These are phyloP conservation scores for Tuber brumale DNA, from an alignment of 495 filamentous ascomycete genomes.

Conservation along the genomic window DNA sequence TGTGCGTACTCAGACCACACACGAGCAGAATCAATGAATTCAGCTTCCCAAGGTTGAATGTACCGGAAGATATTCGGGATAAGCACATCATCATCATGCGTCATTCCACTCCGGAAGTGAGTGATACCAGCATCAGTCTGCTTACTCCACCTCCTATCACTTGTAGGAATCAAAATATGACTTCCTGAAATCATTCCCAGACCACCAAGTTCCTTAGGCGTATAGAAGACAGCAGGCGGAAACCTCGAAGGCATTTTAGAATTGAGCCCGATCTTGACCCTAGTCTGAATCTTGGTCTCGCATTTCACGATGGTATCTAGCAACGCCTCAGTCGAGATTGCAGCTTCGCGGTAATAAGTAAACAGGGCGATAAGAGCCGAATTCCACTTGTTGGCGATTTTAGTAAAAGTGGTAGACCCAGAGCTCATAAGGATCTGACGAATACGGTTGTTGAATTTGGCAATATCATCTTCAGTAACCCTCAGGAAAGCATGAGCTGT, in stretches of 20 bases:
- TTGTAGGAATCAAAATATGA: constrained; percentile 95
- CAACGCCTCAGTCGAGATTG: constrained; percentile 91
- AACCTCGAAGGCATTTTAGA: constrained; percentile 99
- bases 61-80: constrained; percentile 99
- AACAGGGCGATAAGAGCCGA: constrained; percentile 97
- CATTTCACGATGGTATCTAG: constrained; percentile 99
- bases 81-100: constrained; percentile 92
- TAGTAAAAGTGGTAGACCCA: constrained; percentile 97
- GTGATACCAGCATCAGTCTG: constrained; percentile 97
- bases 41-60: constrained; percentile 98
- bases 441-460: constrained; percentile 99
- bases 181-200: constrained; percentile 98
- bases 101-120: constrained; percentile 97
- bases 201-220: constrained; percentile 95
- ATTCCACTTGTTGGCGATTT: constrained; percentile 99
- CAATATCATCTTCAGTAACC: constrained; percentile 96
- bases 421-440: constrained; percentile 99
- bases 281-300: constrained; percentile 98
- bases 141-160: constrained; percentile 96
- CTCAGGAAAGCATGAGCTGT: constrained; percentile 98
- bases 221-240: constrained; percentile 98
- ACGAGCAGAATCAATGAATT: constrained; percentile 97
- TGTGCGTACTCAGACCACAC: constrained; percentile 99
- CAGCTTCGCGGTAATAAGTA: constrained; percentile 97
- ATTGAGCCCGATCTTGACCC: constrained; percentile 98